Conservation (phyloP, 768 basidiomycete species). For the Tubosaeta brunneosetosa region DNA sequence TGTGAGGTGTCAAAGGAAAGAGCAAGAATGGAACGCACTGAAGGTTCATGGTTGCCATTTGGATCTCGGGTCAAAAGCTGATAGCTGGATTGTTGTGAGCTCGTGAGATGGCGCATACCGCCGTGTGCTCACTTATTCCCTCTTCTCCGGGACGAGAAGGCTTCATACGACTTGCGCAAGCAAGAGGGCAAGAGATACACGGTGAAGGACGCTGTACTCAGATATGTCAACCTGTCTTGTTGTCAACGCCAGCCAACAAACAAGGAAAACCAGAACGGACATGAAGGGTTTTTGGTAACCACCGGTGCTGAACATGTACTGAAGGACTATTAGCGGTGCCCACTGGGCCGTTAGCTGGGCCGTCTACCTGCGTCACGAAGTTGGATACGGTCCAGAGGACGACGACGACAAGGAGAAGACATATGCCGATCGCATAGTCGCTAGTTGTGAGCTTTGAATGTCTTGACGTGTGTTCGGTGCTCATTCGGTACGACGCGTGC, state of each 20-base stretch:
- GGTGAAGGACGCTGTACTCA: slow-evolving; percentile 86
- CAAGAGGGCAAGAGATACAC: slow-evolving; percentile 70
- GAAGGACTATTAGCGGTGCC: slow-evolving; percentile 6
- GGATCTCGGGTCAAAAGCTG: slow-evolving; percentile 20
- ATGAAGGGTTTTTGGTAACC: slow-evolving; percentile 91
- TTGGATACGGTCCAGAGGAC: slow-evolving; percentile 86
- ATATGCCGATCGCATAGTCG: slow-evolving; percentile 57
- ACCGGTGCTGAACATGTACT: slow-evolving; percentile 46
- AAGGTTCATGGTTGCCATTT: slow-evolving; percentile 8
- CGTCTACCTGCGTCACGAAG: slow-evolving; percentile 74
- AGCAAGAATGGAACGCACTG: slow-evolving; percentile 12
- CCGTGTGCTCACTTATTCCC: slow-evolving; percentile 8
- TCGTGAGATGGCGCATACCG: background rate
- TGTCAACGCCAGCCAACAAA: slow-evolving; percentile 2
- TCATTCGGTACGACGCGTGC: slow-evolving; percentile 18
- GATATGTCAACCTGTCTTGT: slow-evolving; percentile 70
- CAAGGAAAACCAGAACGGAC: slow-evolving; percentile 36
- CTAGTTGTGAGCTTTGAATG: slow-evolving; percentile 11
- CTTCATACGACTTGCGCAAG: slow-evolving; percentile 30
- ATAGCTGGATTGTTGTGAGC: slow-evolving; percentile 18
- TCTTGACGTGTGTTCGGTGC: slow-evolving; percentile 9
- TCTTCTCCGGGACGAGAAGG: background rate
- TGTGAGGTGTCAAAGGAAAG: slow-evolving; percentile 2
- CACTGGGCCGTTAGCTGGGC: background rate
- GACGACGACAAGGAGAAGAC: slow-evolving; percentile 69